Conservation (phyloP, 768 basidiomycete genomes). For the Tephrocybe sp. region DNA sequence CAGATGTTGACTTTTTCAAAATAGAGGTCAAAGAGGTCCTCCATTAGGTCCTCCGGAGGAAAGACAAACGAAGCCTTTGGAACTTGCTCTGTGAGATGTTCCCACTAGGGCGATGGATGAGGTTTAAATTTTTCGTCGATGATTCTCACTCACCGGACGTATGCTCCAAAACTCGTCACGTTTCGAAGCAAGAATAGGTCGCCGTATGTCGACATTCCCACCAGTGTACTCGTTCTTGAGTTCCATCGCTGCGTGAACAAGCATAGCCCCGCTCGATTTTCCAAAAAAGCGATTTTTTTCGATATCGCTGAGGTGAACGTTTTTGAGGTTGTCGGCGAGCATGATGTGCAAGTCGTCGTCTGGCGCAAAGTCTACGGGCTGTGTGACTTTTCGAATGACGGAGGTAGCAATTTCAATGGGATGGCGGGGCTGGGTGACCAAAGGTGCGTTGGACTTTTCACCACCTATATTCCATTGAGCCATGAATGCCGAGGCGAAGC, state of each 20-base stretch:
- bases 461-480: too few species aligned
- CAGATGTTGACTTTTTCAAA: conserved; percentile 59
- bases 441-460: neutral
- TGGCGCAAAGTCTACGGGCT: conserved; percentile 20
- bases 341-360: conserved; percentile 36
- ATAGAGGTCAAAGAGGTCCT: conserved; percentile 58
- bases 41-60: conserved; percentile 52
- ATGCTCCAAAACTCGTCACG: conserved; percentile 39
- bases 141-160: conserved; percentile 36
- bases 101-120: conserved; percentile 31
- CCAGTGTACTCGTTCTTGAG: conserved; percentile 59
- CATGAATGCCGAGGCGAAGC: too few species aligned
- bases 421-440: neutral
- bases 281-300: conserved; percentile 52
- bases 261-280: conserved; percentile 55
- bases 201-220: conserved; percentile 20
- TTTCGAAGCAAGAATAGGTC: conserved; percentile 17
- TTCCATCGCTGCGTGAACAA: conserved; percentile 55
- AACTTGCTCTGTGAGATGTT: conserved; percentile 20
- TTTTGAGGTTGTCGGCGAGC: conserved; percentile 32
- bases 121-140: too few species aligned
- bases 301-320: conserved; percentile 30
- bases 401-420: conserved; percentile 31
- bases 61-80: conserved; percentile 35
- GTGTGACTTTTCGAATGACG: conserved; percentile 31